These are phyloP conservation scores for Pseudogymnoascus sp. DNA, from an alignment of 2,329 filamentous ascomycete species.

Conservation along the genomic window DNA sequence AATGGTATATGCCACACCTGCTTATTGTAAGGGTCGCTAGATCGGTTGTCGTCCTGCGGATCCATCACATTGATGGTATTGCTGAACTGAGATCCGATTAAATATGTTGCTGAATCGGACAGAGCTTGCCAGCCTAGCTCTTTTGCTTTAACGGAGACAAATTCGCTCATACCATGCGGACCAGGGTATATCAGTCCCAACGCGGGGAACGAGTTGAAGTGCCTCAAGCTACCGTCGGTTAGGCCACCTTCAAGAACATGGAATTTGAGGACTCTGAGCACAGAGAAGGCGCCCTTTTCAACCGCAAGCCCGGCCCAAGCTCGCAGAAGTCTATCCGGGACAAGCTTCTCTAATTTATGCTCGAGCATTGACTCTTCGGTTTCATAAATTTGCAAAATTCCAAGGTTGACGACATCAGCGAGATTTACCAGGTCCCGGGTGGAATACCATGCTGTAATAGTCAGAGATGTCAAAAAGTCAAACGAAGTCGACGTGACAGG, in stretches of 20 bases:
- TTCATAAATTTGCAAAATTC: constrained; percentile 25
- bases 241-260: constrained; percentile 23
- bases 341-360: not conserved
- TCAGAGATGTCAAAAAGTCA: constrained; percentile 27
- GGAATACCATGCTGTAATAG: constrained; percentile 23
- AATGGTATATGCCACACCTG: not conserved
- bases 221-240: constrained; percentile 24
- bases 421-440: constrained; percentile 25
- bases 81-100: not conserved
- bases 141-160: constrained; percentile 15
- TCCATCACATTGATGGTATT: not conserved
- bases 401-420: constrained; percentile 26
- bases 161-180: not conserved
- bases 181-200: constrained; percentile 16
- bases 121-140: constrained; percentile 21
- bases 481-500: constrained; percentile 24
- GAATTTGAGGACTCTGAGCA: constrained; percentile 27
- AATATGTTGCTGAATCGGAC: not conserved
- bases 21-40: too few relatives aligned
- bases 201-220: constrained; percentile 25
- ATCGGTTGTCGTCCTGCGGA: not conserved
- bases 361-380: not conserved
- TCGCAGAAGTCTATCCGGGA: constrained; percentile 24
- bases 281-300: constrained; percentile 22
- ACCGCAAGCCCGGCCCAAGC: constrained; percentile 25